Evolutionary conservation across 192 early-diverging fungal genomes (phyloP), one percentile per base, ranked within the genome.

Genomic region (Podila epicladia): DNA sequence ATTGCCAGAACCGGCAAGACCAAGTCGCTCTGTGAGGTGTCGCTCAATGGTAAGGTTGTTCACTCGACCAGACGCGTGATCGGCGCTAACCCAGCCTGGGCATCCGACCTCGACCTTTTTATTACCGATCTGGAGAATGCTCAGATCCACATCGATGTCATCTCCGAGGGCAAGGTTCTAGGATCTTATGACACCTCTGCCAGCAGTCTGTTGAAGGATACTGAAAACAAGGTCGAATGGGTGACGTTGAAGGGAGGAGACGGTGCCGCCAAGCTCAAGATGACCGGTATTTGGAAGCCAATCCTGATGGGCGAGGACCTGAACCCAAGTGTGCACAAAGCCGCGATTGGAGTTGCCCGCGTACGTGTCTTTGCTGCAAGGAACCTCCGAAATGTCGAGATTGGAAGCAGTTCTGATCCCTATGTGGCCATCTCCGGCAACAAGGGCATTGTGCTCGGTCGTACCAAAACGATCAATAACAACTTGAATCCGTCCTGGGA

Each of bases 401-500:
- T 87, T 17, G 87, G 84, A 59, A 89, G 92, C 74, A 97, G 94
- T 82, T 97, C 96, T 2, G 97, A 99, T 67, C 98, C 98, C 17
- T 99, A 98, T 84, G 87, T 90, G 35, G 90, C 92, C 62, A 83
- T 98, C 22, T 74, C 72, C 63, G 75, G 75, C 28, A 61, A 71
- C 12, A 74, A 72, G 48, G 72, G 82, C 5, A 84, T 90, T 75
- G 68, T 86, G 17, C 84, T 94, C 63, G 94, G 89, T 41, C 89
- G 91, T 28, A 96, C 96, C 17, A 90, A 93, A 35, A 87, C 92
- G 74, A 94, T 95, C 69, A 89, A 93, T 31, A 92, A 95, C 71
- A 92, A 93, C 22, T 74, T 97, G 64, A 90, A 96, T 62, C 98
- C 98, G 1, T 89, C 90, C 33, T 99, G 97, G 96, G 92, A 97